Evolutionary conservation across 805 yeast species (phyloP).

Genomic region (Starmera caribaea): DNA sequence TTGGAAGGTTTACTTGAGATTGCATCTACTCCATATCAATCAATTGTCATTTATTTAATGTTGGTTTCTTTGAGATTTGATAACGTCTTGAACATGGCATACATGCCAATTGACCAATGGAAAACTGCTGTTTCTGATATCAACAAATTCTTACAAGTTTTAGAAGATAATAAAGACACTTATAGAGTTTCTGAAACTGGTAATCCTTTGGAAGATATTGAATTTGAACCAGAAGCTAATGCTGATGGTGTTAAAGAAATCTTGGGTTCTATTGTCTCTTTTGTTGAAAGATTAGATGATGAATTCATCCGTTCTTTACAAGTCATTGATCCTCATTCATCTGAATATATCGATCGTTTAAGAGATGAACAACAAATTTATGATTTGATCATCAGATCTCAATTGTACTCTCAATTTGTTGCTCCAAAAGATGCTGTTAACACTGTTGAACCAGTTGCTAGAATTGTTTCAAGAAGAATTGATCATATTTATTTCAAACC

Average conservation of each 20-base stretch:
- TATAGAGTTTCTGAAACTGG: constrained; percentile 78
- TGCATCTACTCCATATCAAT: constrained; percentile 60
- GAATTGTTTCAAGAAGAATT: constrained; percentile 74
- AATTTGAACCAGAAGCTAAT: constrained; percentile 55
- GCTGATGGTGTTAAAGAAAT: constrained; percentile 62
- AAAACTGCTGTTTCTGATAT: constrained; percentile 55
- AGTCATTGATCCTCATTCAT: constrained; percentile 87
- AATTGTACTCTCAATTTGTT: constrained; percentile 69
- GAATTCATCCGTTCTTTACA: constrained; percentile 86
- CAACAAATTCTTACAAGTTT: constrained; percentile 47
- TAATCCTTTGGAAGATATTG: constrained; percentile 56
- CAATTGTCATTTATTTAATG: constrained; percentile 66
- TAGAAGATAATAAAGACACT: constrained; percentile 48
- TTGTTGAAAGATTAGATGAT: constrained; percentile 90
- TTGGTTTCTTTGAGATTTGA: constrained; percentile 87
- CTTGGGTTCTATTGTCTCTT: constrained; percentile 76
- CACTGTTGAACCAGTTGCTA: constrained; percentile 42
- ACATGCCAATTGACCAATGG: constrained; percentile 81
- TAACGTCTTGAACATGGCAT: constrained; percentile 52
- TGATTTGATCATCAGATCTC: constrained; percentile 71
- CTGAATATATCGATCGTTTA: constrained; percentile 84
- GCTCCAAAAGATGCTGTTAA: constrained; percentile 30
- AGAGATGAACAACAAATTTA: constrained; percentile 78
- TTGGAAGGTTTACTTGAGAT: constrained; percentile 50
- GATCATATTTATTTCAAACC: constrained; percentile 95